phyloP scores from a whole-genome alignment of 1,284 basidiomycete genomes.

The Ganoderma boninense region DNA sequence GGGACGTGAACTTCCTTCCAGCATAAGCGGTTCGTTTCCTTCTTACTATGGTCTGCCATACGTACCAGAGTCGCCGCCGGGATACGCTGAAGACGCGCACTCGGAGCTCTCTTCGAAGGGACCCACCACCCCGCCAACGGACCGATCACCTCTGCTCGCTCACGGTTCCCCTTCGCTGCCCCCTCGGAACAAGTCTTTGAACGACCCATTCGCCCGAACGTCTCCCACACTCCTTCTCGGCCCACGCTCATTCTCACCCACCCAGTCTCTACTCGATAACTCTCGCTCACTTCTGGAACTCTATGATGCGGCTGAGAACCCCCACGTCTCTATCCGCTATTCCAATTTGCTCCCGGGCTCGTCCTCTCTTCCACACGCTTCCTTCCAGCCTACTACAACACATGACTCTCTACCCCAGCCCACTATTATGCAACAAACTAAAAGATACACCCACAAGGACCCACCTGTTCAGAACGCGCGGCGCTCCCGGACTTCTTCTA shows the following conservation, averaged over 20 bases:
- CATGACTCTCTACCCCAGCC: not conserved
- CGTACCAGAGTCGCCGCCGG: conserved; percentile 11
- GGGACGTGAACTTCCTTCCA: not conserved
- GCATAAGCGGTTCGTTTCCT: conserved; percentile 11
- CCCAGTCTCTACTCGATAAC: conserved; percentile 18
- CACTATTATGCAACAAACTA: conserved; percentile 9
- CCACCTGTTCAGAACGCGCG: not conserved
- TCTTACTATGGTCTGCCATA: conserved; percentile 14
- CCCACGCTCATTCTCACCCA: conserved; percentile 26
- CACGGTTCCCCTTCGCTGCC: not conserved
- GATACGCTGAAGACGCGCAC: conserved; percentile 6
- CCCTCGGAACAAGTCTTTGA: conserved; percentile 6
- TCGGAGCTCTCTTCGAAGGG: conserved; percentile 13
- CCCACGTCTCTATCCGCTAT: conserved; percentile 1
- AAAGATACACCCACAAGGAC: not conserved
- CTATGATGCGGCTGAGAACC: not conserved
- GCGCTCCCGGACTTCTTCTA: conserved; percentile 8
- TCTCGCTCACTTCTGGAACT: conserved; percentile 22
- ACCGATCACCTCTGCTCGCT: not conserved
- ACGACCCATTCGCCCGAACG: conserved; percentile 9
- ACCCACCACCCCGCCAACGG: conserved; percentile 3
- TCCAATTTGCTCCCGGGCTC: conserved; percentile 3
- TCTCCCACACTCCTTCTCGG: conserved; percentile 25
- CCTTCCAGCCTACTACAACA: not conserved
- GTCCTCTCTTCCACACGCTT: not conserved